A percentile compares a stretch with the other conserved stretches of the same genome.
These are phyloP conservation scores for Achlya hypogyna DNA, from an alignment of 352 stramenopile species.

Conservation along the genomic window DNA sequence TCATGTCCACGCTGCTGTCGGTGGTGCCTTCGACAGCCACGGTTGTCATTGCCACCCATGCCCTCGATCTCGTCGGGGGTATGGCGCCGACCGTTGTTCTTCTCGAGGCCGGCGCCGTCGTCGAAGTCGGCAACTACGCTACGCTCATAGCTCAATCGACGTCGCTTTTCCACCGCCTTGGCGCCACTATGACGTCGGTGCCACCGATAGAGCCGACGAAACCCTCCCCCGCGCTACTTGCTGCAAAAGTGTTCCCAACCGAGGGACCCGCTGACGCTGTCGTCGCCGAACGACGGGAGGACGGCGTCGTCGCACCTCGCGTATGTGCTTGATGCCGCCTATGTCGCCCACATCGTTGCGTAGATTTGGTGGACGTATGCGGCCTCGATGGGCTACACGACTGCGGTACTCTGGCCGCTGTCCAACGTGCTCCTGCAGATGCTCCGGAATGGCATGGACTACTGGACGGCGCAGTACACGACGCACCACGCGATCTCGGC, in stretches of 20 bases:
- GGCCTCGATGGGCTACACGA: slow-evolving; percentile 33
- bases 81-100: slow-evolving; percentile 47
- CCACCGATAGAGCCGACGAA: too few species aligned
- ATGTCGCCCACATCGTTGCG: neutral
- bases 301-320: slow-evolving; percentile 31
- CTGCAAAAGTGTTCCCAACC: neutral
- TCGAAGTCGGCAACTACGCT: slow-evolving; percentile 34
- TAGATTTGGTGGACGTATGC: slow-evolving; percentile 60
- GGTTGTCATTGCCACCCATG: slow-evolving; percentile 73
- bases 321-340: too few species aligned
- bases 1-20: slow-evolving; percentile 41
- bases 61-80: slow-evolving; percentile 45
- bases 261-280: neutral
- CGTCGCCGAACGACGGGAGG: slow-evolving; percentile 51
- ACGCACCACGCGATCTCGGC: slow-evolving; percentile 45
- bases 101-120: slow-evolving; percentile 41
- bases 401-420: slow-evolving; percentile 43
- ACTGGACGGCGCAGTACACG: slow-evolving; percentile 78
- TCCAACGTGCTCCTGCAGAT: slow-evolving; percentile 62
- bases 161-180: neutral
- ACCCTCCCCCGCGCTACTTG: neutral
- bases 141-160: slow-evolving; percentile 12
- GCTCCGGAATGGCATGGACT: slow-evolving; percentile 68
- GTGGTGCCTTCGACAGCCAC: slow-evolving; percentile 41
- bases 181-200: neutral